A percentile compares a stretch with the other conserved stretches of the same genome.
phyloP scores from a whole-genome alignment of 2,329 filamentous ascomycete genomes.

The Penicillium sp. region DNA sequence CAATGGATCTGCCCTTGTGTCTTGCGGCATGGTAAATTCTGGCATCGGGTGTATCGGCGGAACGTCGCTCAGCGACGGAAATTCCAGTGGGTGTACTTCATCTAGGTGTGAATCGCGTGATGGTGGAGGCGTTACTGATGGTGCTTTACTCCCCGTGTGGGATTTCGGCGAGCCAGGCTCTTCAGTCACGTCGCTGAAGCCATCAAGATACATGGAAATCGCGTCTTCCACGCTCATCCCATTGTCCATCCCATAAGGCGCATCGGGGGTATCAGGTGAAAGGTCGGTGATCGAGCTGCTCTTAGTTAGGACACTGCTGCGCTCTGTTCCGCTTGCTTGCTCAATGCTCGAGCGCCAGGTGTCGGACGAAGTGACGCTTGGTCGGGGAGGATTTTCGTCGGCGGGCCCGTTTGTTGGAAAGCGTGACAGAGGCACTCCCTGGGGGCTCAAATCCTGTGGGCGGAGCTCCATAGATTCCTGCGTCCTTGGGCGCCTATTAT shows the following conservation, averaged over 20 bases:
- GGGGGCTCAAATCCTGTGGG: constrained; percentile 23
- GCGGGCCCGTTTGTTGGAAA: constrained; percentile 32
- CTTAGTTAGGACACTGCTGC: constrained; percentile 79
- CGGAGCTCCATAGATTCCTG: constrained; percentile 29
- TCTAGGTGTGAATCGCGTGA: constrained; percentile 30
- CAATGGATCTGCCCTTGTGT: not conserved
- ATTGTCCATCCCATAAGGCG: constrained; percentile 57
- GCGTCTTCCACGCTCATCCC: constrained; percentile 61
- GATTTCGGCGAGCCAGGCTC: constrained; percentile 37
- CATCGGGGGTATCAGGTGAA: constrained; percentile 61
- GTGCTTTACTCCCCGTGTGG: constrained; percentile 33
- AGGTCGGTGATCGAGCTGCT: constrained; percentile 70
- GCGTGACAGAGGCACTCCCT: constrained; percentile 32
- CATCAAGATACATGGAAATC: constrained; percentile 61
- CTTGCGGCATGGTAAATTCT: not conserved
- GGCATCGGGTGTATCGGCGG: constrained; percentile 24
- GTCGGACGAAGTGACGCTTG: constrained; percentile 61
- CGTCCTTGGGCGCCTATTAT: constrained; percentile 29
- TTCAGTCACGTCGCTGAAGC: constrained; percentile 51
- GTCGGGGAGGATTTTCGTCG: constrained; percentile 47
- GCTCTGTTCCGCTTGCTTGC: constrained; percentile 66
- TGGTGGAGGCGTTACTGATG: constrained; percentile 30
- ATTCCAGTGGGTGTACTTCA: constrained; percentile 26
- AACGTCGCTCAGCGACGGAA: constrained; percentile 22
- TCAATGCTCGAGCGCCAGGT: constrained; percentile 61